A percentile compares a stretch with the other conserved stretches of the same genome.
phyloP scores from a whole-genome alignment of 352 stramenopile species.

The Phytophthora pluvialis region DNA sequence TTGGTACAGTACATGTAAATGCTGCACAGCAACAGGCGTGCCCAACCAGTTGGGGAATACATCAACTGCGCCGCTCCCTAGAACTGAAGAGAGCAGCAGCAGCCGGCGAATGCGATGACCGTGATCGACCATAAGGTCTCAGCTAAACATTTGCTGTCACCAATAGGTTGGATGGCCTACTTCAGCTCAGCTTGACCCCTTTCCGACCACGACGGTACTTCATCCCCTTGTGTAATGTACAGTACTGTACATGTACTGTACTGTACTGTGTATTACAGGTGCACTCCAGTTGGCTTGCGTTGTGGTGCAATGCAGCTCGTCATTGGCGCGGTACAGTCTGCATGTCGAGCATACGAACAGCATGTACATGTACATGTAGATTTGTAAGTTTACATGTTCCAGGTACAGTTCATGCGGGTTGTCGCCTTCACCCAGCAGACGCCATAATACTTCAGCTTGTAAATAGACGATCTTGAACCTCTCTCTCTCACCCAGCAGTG shows the following conservation, averaged over 20 bases:
- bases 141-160: conserved; percentile 6
- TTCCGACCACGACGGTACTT: conserved; percentile 11
- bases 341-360: not conserved
- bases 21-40: conserved; percentile 4
- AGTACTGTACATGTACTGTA: not conserved
- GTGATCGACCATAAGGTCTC: conserved; percentile 12
- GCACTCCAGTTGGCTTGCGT: not conserved
- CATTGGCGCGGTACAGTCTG: not conserved
- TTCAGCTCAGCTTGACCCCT: not conserved
- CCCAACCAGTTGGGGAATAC: conserved; percentile 6
- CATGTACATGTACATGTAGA: not conserved
- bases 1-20: not conserved
- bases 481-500: too few relatives aligned
- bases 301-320: not conserved
- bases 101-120: conserved; percentile 8
- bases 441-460: too few relatives aligned
- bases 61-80: conserved; percentile 9
- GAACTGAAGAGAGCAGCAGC: conserved; percentile 22
- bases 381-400: conserved; percentile 2
- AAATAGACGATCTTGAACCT: too few relatives aligned
- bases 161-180: not conserved
- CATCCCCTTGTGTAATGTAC: not conserved
- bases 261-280: not conserved
- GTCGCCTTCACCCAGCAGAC: not conserved
- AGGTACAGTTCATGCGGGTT: conserved; percentile 11